Percentiles rank a stretch among this genome's conserved stretches.
These are phyloP conservation scores for Leccinum subgranulosum DNA, from an alignment of 768 basidiomycete genomes.

Conservation along the genomic window DNA sequence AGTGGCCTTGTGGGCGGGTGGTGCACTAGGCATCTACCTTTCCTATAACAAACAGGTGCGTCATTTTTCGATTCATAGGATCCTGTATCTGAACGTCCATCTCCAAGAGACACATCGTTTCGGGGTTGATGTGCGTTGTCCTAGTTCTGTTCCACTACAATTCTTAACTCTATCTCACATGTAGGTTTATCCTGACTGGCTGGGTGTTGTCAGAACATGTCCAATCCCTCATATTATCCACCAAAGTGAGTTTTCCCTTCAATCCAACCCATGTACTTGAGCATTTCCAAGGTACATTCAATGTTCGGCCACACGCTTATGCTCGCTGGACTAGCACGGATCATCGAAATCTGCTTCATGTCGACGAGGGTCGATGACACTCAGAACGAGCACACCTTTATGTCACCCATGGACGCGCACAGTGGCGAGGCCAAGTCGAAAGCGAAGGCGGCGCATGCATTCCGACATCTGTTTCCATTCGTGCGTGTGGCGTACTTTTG, in stretches of 20 bases:
- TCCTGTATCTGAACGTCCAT: background rate
- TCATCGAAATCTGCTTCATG: conserved; percentile 85
- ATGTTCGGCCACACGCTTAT: conserved; percentile 83
- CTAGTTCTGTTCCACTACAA: background rate
- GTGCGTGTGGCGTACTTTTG: conserved; percentile 44
- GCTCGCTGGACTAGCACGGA: conserved; percentile 74
- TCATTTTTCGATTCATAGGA: background rate
- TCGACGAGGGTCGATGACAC: conserved; percentile 42
- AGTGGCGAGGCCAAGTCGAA: conserved; percentile 7
- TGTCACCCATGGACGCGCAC: conserved; percentile 32
- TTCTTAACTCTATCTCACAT: background rate
- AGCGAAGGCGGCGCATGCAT: conserved; percentile 51
- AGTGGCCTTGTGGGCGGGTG: conserved; percentile 80
- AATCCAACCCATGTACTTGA: background rate
- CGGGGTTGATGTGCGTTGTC: conserved; percentile 65
- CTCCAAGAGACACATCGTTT: conserved; percentile 67
- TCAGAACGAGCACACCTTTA: conserved; percentile 65
- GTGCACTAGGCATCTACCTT: conserved; percentile 82
- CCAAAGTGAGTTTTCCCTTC: conserved; percentile 48
- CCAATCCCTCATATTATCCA: conserved; percentile 81
- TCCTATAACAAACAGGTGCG: conserved; percentile 72
- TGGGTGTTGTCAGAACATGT: conserved; percentile 92
- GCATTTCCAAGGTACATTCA: conserved; percentile 59
- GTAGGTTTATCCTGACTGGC: conserved; percentile 83
- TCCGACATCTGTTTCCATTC: conserved; percentile 84